Conservation (phyloP, 2,329 filamentous ascomycete genomes). For the Pseudocercospora pini-densiflorae region DNA sequence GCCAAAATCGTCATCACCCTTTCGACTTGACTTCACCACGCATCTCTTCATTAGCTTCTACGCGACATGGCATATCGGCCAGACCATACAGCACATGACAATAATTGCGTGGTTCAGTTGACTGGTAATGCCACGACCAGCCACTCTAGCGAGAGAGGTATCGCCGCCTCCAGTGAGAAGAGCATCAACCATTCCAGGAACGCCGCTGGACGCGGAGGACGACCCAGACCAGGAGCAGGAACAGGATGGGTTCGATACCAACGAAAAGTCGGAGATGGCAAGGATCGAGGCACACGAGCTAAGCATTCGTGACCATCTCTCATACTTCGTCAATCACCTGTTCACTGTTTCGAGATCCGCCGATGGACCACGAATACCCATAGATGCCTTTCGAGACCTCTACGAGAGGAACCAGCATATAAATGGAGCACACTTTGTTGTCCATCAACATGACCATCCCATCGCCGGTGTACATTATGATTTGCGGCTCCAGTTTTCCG, state of each 20-base stretch:
- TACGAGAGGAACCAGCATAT: slow-evolving; percentile 54
- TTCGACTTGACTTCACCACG: background rate
- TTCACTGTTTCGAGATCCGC: slow-evolving; percentile 35
- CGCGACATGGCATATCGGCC: background rate
- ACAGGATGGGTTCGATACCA: background rate
- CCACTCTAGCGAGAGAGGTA: slow-evolving; percentile 33
- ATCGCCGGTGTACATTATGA: slow-evolving; percentile 64
- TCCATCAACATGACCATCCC: slow-evolving; percentile 76
- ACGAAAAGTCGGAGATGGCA: slow-evolving; percentile 38
- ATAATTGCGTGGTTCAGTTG: no score
- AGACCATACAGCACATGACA: background rate
- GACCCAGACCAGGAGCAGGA: background rate
- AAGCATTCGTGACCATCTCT: slow-evolving; percentile 53
- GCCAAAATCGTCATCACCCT: background rate
- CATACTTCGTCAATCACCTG: slow-evolving; percentile 53
- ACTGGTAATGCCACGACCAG: slow-evolving; percentile 19
- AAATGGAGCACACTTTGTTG: slow-evolving; percentile 61
- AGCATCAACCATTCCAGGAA: slow-evolving; percentile 9
- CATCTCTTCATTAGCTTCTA: background rate
- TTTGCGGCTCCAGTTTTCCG: slow-evolving; percentile 70
- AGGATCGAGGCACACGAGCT: slow-evolving; percentile 58
- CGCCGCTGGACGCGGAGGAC: background rate
- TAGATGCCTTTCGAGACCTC: slow-evolving; percentile 50
- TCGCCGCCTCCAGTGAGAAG: slow-evolving; percentile 38
- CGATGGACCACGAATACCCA: slow-evolving; percentile 43